Evolutionary conservation across 202 grass and related monocot species (phyloP).

Genomic region (Elaeis oleifera): DNA sequence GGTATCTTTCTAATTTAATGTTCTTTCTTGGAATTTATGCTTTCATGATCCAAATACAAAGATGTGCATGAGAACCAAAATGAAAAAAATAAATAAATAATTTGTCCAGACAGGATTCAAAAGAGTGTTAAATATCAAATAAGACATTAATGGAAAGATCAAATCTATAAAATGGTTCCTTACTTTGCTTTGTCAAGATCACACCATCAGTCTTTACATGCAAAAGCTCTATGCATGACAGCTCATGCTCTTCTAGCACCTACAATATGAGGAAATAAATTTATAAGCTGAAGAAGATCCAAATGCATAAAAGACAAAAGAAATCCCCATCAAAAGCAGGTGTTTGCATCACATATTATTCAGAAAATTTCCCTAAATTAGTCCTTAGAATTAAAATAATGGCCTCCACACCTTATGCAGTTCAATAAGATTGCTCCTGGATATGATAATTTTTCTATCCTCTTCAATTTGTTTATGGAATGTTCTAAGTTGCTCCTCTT

Average conservation of each 20-base stretch:
- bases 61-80: no score
- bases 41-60: no score
- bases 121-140: background rate
- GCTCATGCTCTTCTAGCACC: slow-evolving; percentile 77
- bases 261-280: slow-evolving; percentile 32
- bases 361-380: no score
- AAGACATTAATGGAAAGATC: slow-evolving; percentile 1
- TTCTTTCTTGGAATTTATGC: no score
- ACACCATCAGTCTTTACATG: slow-evolving; percentile 79
- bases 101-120: no score
- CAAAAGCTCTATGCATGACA: slow-evolving; percentile 79
- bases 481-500: slow-evolving; percentile 60
- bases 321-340: slow-evolving; percentile 16
- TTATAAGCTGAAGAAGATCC: background rate
- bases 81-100: no score
- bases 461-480: slow-evolving; percentile 92
- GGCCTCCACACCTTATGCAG: slow-evolving; percentile 64
- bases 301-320: slow-evolving; percentile 4
- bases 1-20: no score
- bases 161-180: slow-evolving; percentile 19
- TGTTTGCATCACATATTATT: slow-evolving; percentile 5
- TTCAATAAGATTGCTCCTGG: slow-evolving; percentile 86
- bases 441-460: slow-evolving; percentile 93
- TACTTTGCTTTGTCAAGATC: slow-evolving; percentile 87
- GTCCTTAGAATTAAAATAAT: no score